Base-by-base conservation (phyloP, 2,329 filamentous ascomycete genomes). In the Hansfordia pulvinata region DNA sequence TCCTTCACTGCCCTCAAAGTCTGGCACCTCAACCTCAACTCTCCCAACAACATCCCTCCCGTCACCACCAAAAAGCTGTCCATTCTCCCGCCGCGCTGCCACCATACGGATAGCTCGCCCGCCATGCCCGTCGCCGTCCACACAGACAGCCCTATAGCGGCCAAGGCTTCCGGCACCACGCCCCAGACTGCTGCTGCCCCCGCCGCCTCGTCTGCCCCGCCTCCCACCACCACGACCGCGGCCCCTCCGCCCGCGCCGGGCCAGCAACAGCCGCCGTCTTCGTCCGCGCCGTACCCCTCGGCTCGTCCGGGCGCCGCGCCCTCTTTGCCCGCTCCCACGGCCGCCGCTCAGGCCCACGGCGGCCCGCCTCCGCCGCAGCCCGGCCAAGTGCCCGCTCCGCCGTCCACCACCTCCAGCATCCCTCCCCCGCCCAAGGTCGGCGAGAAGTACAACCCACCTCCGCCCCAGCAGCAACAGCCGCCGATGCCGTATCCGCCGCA, bases 111-210 rank as follows among this genome's bases (percentile, higher is more conserved):
- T 41, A 53, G 24, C n/a, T 76, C 76, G 70, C 58, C 69, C 25
- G 61, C 69, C n/a, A 63, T 76, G 34, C 65, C 62, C 25, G 60
- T 75, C 21, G n/a, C n/a, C n/a, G n/a, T n/a, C n/a, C n/a, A 72
- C 47, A 63, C 59, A 19, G 48, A 63, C 29, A 71, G 66, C 44
- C 70, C 71, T 23, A 71, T 76, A 46, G 64, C 64, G 19, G 52
- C 61, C 31, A 73, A 70, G 49, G 54, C 67, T 25, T 53, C 55
- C 10, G 63, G 54, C 17, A 42, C 51, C 21, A 64, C 62, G 12
- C 57, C 64, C 16, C 47, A 64, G 35, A 69, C 62, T 10, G 46
- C 45, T 20, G 32, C 38, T 6, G 33, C 47, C 6, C 26, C 35
- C 33, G 34, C 31, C 31, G 30, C 29, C 31, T 38, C 32, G 29